Percentiles rank a stretch among this genome's conserved stretches.
Evolutionary conservation across 2,329 filamentous ascomycete species (phyloP).

Genomic region (Monosporascus sp.): DNA sequence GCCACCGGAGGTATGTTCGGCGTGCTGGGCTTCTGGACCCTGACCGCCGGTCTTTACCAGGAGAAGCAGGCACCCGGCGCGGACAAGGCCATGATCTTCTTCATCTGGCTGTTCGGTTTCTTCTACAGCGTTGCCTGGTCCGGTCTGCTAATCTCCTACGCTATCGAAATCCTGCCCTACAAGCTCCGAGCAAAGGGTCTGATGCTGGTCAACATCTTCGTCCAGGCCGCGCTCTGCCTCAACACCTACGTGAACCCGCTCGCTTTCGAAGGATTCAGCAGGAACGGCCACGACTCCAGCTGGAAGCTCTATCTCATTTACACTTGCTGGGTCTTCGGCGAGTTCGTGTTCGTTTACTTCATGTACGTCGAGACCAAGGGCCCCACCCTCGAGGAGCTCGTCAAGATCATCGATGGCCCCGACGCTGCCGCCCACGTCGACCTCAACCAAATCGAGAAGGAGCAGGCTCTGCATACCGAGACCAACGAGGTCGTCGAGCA

Average conservation of each 20-base stretch:
- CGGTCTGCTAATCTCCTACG: constrained; percentile 50
- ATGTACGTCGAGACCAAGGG: constrained; percentile 57
- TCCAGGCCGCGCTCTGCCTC: constrained; percentile 50
- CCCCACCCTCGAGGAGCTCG: constrained; percentile 61
- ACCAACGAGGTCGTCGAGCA: constrained; percentile 21
- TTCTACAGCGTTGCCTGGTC: constrained; percentile 54
- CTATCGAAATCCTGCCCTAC: constrained; percentile 47
- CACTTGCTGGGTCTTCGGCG: constrained; percentile 50
- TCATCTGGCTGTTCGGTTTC: constrained; percentile 45
- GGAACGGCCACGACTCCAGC: constrained; percentile 32
- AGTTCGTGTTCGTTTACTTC: constrained; percentile 51
- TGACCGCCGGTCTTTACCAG: constrained; percentile 41
- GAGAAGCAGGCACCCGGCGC: constrained; percentile 29
- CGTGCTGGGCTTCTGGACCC: constrained; percentile 47
- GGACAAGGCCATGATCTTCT: constrained; percentile 39
- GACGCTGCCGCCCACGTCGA: constrained; percentile 45
- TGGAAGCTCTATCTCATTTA: constrained; percentile 56
- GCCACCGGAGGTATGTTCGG: constrained; percentile 38
- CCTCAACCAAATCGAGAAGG: constrained; percentile 40
- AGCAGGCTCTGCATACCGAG: constrained; percentile 21
- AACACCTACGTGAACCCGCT: constrained; percentile 51
- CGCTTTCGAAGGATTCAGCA: constrained; percentile 42
- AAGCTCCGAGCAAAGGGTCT: constrained; percentile 46
- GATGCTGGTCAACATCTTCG: constrained; percentile 51
- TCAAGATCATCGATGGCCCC: constrained; percentile 61